Conservation (phyloP, 2,329 filamentous ascomycete species). For the Penicillium olsonii region DNA sequence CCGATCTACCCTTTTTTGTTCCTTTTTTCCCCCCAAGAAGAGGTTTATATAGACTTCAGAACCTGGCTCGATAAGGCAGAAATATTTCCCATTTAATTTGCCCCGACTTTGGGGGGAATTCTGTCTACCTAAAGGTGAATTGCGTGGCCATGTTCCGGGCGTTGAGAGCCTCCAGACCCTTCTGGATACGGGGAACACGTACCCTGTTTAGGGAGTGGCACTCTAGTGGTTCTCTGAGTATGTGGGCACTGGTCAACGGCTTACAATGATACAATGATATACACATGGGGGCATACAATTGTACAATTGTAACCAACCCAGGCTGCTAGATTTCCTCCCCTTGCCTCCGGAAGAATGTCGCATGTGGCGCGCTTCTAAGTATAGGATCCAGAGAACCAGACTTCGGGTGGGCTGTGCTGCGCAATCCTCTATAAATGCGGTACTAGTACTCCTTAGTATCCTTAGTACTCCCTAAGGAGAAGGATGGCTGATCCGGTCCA, state of each 20-base stretch:
- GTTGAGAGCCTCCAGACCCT: slow-evolving; percentile 7
- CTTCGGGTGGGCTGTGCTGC: slow-evolving; percentile 2
- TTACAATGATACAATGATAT: not conserved
- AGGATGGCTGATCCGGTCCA: no score
- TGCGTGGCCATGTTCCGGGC: slow-evolving; percentile 8
- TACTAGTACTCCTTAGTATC: not conserved
- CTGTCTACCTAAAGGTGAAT: slow-evolving; percentile 10
- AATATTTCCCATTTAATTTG: not conserved
- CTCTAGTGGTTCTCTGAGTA: not conserved
- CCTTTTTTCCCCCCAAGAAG: not conserved
- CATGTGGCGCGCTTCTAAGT: slow-evolving; percentile 12
- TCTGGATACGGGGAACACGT: slow-evolving; percentile 7
- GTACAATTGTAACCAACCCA: not conserved
- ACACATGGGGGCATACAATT: not conserved
- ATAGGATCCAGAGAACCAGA: slow-evolving; percentile 8
- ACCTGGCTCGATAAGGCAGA: slow-evolving; percentile 1
- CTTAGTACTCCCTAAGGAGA: no score
- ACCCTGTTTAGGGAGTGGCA: not conserved
- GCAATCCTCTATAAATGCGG: no score
- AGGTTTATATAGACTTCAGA: not conserved
- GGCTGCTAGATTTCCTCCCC: slow-evolving; percentile 1
- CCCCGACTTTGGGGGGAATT: not conserved
- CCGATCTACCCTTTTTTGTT: slow-evolving; percentile 1
- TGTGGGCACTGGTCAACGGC: not conserved
- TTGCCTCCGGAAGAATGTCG: slow-evolving; percentile 1